phyloP scores from a whole-genome alignment of 2,329 filamentous ascomycete genomes.

The Botrytis sinoallii region DNA sequence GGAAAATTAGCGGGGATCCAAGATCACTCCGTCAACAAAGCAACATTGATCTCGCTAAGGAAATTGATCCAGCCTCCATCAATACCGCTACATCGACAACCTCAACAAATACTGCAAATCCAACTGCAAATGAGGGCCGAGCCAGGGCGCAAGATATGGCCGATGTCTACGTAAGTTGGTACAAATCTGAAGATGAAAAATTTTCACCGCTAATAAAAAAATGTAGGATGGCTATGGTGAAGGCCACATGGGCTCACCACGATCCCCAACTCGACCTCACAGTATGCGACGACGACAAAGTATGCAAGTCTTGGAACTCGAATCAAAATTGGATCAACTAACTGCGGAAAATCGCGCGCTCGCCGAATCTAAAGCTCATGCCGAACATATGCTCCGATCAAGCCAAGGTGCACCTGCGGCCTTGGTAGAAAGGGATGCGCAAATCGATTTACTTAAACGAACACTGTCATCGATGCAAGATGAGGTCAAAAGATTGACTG shows the following conservation, averaged over 20 bases:
- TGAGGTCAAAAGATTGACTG: slow-evolving; percentile 75
- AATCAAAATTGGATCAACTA: slow-evolving; percentile 79
- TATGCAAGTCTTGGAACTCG: slow-evolving; percentile 93
- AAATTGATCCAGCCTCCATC: slow-evolving; percentile 46
- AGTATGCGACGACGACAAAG: slow-evolving; percentile 97
- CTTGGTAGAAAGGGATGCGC: slow-evolving; percentile 77
- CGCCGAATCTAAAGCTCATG: slow-evolving; percentile 65
- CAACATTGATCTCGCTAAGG: slow-evolving; percentile 41
- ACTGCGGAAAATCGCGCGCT: slow-evolving; percentile 80
- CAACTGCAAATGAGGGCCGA: slow-evolving; percentile 83
- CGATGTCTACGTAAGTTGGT: slow-evolving; percentile 82
- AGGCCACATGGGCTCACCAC: slow-evolving; percentile 78
- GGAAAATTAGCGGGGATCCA: slow-evolving; percentile 72
- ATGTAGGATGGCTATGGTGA: slow-evolving; percentile 87
- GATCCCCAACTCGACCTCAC: slow-evolving; percentile 88
- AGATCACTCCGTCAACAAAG: slow-evolving; percentile 61
- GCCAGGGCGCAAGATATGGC: slow-evolving; percentile 81
- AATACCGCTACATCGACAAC: slow-evolving; percentile 37
- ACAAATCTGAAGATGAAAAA: slow-evolving; percentile 22
- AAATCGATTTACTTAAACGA: slow-evolving; percentile 79
- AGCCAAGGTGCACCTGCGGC: slow-evolving; percentile 64
- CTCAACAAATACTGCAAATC: slow-evolving; percentile 59
- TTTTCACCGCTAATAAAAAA: slow-evolving; percentile 26
- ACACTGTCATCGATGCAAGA: slow-evolving; percentile 77
- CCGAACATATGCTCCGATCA: slow-evolving; percentile 62